Base-by-base conservation (phyloP, 2,329 filamentous ascomycete species). In the Sarocladium oryzae region DNA sequence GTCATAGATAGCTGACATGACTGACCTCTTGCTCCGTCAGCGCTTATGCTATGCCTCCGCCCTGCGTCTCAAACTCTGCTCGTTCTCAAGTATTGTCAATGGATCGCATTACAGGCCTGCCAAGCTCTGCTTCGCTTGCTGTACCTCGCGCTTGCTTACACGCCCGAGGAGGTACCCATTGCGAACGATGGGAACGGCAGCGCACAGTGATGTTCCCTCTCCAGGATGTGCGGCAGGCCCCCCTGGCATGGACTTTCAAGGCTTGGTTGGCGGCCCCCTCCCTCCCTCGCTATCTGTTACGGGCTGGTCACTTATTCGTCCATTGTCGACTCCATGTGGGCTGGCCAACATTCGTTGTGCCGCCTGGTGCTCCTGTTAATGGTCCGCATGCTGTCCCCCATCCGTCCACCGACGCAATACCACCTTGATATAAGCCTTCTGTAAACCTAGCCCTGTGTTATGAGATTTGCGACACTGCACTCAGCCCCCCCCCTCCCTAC, bases 171-270 rank as follows among this genome's bases (percentile, higher is more conserved):
- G 43, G 26, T 20, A 26, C 21, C 43, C 26, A 18, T 9, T 32
- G 16, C 26, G 5, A 48, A 48, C 32, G 43, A 48, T 48, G 33
- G 46, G 32, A 32, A 37, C 46, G 46, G 46, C 46, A 49, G 46
- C 36, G 45, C 30, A 37, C 30, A 37, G 46, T 8, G 32, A 37
- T 49, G 30, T n/a, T 32, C 46, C 28, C 32, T 37, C 33, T 37
- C 46, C 46, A 49, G 46, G 46, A 49, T 49, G 46, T 15, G 46
- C 46, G 46, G 46, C 46, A 49, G 46, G 30, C 30, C 32, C 33
- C 46, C 46, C 46, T 37, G 32, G 46, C 16, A 28, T 20, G 43
- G 26, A 43, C 24, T 21, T 21, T 33, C 24, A 48, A 33, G 43
- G 15, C 28, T 48, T 32, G 43, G 24, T 48, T n/a, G 43, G 9